These are phyloP conservation scores for Rhizophagus sp. DNA, from an alignment of 192 early-diverging fungal species.

Conservation along the genomic window DNA sequence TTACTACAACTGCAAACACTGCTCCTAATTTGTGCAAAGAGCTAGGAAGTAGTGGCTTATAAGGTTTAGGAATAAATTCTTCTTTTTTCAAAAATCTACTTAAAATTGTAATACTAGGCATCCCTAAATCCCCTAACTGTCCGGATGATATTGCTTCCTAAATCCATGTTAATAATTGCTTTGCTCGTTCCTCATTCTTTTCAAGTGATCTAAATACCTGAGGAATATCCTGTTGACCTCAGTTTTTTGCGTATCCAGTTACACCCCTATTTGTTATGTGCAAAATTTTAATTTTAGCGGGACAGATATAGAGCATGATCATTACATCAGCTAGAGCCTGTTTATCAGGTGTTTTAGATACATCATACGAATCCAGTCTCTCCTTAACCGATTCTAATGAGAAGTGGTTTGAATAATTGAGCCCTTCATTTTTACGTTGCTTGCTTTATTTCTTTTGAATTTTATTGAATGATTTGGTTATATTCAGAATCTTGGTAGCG, in stretches of 20 bases:
- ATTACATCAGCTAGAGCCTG: slow-evolving; percentile 18
- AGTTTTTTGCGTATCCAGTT: not conserved
- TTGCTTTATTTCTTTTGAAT: not conserved
- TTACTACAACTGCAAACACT: too few species aligned
- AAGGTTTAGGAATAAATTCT: too few species aligned
- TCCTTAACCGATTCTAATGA: slow-evolving; percentile 23
- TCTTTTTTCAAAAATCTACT: too few species aligned
- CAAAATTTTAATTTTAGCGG: slow-evolving; percentile 20
- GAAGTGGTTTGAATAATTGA: slow-evolving; percentile 18
- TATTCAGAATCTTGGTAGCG: not conserved
- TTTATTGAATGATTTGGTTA: not conserved
- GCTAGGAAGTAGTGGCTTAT: too few species aligned
- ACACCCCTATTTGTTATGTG: not conserved
- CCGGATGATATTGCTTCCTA: too few species aligned
- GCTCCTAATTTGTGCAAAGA: too few species aligned
- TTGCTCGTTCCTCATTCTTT: too few species aligned
- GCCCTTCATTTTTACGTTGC: not conserved
- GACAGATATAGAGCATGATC: slow-evolving; percentile 21
- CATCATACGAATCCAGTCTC: not conserved
- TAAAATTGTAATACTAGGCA: too few species aligned
- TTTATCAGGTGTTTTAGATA: not conserved
- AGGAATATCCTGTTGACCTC: not conserved
- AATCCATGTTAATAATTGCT: too few species aligned
- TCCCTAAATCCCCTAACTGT: too few species aligned
- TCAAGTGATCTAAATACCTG: too few species aligned